A percentile compares a stretch with the other conserved stretches of the same genome.
phyloP scores from a whole-genome alignment of 2,329 filamentous ascomycete species.

The Colletotrichum graminicola region DNA sequence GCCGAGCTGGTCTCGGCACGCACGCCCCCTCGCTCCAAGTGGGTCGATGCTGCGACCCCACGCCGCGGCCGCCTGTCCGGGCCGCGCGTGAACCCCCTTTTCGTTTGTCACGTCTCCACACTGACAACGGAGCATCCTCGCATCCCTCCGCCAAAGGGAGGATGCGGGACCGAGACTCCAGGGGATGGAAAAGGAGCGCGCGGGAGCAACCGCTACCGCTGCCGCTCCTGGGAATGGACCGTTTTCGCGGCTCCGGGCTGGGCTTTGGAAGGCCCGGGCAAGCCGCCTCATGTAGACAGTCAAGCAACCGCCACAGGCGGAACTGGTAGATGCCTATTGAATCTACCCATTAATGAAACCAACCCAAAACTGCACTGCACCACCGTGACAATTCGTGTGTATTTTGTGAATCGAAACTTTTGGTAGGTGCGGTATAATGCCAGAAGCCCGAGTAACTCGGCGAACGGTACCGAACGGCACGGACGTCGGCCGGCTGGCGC shows the following conservation, averaged over 20 bases:
- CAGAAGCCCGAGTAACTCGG: not conserved
- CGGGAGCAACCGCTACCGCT: not conserved
- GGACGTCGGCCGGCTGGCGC: not conserved
- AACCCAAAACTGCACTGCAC: too few species aligned
- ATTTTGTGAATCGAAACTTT: not conserved
- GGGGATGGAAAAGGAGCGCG: slow-evolving; percentile 34
- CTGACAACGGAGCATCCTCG: slow-evolving; percentile 37
- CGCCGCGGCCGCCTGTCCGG: slow-evolving; percentile 47
- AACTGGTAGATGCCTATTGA: slow-evolving; percentile 65
- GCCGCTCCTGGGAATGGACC: slow-evolving; percentile 33
- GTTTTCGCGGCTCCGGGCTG: slow-evolving; percentile 46
- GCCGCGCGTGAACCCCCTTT: slow-evolving; percentile 38
- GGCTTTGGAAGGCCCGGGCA: slow-evolving; percentile 49
- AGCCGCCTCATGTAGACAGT: slow-evolving; percentile 49
- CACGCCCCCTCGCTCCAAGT: slow-evolving; percentile 48
- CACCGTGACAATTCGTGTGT: not conserved
- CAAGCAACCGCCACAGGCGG: slow-evolving; percentile 41
- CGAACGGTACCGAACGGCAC: not conserved
- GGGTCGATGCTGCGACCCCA: slow-evolving; percentile 68
- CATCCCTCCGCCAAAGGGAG: slow-evolving; percentile 20
- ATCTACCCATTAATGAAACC: slow-evolving; percentile 58
- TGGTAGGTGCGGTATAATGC: not conserved
- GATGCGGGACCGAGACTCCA: slow-evolving; percentile 39
- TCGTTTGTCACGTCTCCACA: slow-evolving; percentile 41
- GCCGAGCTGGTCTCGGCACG: slow-evolving; percentile 60